phyloP scores from a whole-genome alignment of 495 filamentous ascomycete genomes.

The Aspergillus bridgeri region DNA sequence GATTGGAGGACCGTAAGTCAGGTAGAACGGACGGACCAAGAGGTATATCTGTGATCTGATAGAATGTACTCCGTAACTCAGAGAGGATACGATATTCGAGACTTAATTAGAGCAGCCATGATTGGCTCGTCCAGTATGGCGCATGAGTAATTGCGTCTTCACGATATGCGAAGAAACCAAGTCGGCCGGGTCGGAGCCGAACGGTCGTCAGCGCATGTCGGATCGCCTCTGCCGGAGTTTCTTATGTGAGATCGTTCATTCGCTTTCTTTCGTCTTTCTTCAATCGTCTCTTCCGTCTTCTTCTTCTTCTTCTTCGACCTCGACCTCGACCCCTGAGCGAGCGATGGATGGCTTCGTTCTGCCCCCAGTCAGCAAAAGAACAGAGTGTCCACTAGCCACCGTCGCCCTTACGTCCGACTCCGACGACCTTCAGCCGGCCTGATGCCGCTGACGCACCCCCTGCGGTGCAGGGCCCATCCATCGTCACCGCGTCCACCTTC shows the following conservation, averaged over 20 bases:
- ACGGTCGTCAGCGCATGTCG: constrained; percentile 7
- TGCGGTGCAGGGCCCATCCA: constrained; percentile 45
- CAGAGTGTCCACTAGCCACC: neutral
- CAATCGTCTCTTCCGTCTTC: neutral
- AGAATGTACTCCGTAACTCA: too few species aligned
- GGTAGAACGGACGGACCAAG: too few species aligned
- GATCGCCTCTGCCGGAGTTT: constrained; percentile 2
- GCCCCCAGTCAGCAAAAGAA: neutral
- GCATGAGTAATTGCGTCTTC: neutral
- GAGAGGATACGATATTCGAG: too few species aligned
- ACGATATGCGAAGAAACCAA: neutral
- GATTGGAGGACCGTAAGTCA: too few species aligned
- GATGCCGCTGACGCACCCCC: constrained; percentile 48
- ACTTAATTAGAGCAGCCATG: too few species aligned
- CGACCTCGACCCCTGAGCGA: too few species aligned
- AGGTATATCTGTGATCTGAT: too few species aligned
- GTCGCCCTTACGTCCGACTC: constrained; percentile 9
- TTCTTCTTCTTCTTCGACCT: neutral
- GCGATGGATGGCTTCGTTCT: neutral
- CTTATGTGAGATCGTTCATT: neutral
- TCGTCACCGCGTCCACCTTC: constrained; percentile 19
- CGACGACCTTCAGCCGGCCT: too few species aligned
- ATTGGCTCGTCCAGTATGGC: too few species aligned
- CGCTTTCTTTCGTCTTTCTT: neutral
- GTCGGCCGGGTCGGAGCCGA: neutral